A percentile compares a stretch with the other conserved stretches of the same genome.
Evolutionary conservation across 441 rosid genomes (phyloP).

Genomic region (Gossypium davidsonii): DNA sequence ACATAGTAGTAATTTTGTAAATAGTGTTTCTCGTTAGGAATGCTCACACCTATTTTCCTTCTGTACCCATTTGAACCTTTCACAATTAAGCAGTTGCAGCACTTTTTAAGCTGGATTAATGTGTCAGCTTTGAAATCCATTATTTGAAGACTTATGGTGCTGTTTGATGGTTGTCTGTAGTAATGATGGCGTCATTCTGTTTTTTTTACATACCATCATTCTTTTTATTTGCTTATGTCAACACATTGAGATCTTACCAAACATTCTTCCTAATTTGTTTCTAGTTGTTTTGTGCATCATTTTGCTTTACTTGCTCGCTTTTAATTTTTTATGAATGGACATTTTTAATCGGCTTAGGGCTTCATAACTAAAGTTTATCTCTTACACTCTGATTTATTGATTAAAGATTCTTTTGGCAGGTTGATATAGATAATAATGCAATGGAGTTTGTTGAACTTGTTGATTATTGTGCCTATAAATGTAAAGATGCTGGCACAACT

Average conservation of each 20-base stretch:
- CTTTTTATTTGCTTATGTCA: background rate
- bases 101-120: background rate
- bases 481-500: conserved; percentile 35
- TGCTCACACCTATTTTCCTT: background rate
- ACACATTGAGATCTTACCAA: background rate
- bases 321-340: background rate
- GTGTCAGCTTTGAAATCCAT: background rate
- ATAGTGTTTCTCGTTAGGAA: background rate
- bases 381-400: background rate
- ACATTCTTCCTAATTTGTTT: background rate
- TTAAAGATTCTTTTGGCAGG: conserved; percentile 35
- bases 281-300: background rate
- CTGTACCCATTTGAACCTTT: background rate
- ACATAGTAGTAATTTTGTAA: background rate
- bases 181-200: background rate
- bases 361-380: conserved; percentile 1
- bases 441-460: conserved; percentile 56
- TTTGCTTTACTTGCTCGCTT: background rate
- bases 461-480: conserved; percentile 64
- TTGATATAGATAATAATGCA: conserved; percentile 32
- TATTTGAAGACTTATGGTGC: background rate
- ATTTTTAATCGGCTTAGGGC: background rate
- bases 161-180: background rate
- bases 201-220: background rate
- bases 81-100: conserved; percentile 2